Evolutionary conservation across 371 early-diverging fungal species (phyloP).

Genomic region (Circinella minor): DNA sequence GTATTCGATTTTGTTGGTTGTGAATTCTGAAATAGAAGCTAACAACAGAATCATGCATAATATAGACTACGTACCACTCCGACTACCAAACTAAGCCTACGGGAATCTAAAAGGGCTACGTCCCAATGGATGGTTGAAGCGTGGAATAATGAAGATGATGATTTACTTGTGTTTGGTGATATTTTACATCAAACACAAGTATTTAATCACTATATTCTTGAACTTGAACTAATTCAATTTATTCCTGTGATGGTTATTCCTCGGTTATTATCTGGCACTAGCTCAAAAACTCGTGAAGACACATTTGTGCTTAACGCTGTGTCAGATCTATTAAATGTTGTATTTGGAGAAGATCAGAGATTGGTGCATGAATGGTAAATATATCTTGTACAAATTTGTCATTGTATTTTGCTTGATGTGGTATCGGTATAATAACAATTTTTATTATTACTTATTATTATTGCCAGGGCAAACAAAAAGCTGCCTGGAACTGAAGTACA

Average conservation of each 20-base stretch:
- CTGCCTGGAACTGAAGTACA: not conserved
- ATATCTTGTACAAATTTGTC: conserved; percentile 4
- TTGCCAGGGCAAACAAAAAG: not conserved
- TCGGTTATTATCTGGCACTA: not conserved
- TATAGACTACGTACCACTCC: not conserved
- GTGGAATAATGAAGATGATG: not conserved
- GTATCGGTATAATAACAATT: not conserved
- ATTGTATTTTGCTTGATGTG: not conserved
- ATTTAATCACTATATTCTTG: not conserved
- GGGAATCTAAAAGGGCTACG: not conserved
- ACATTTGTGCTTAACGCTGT: not conserved
- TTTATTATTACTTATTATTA: too few species aligned
- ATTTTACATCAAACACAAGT: not conserved
- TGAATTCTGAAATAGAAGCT: not conserved
- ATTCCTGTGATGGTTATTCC: not conserved
- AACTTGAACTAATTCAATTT: not conserved
- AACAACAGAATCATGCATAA: not conserved
- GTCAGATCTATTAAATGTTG: not conserved
- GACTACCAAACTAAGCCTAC: not conserved
- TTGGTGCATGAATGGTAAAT: not conserved
- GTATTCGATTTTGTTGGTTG: not conserved
- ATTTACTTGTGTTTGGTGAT: not conserved
- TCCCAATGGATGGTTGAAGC: not conserved
- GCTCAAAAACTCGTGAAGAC: not conserved
- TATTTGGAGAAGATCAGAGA: conserved; percentile 1